These are phyloP conservation scores for Fusarium illudens DNA, from an alignment of 2,329 filamentous ascomycete genomes.

Conservation along the genomic window DNA sequence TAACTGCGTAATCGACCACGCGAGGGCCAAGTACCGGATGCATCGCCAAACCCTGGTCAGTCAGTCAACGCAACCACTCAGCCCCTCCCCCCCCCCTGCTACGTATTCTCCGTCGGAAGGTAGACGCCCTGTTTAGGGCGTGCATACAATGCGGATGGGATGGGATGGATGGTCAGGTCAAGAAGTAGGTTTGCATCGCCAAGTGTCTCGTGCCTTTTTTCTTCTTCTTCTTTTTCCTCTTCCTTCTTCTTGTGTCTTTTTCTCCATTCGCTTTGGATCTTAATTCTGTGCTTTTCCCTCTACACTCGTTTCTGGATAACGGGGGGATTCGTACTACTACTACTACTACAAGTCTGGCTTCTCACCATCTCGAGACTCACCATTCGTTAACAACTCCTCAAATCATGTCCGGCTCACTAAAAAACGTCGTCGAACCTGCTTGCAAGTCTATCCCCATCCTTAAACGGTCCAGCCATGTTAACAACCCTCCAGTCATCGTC, in stretches of 20 bases:
- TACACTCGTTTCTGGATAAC: neutral
- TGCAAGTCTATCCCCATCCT: conserved; percentile 13
- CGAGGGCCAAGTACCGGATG: neutral
- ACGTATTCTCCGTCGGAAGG: neutral
- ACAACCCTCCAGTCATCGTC: conserved; percentile 29
- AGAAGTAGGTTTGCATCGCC: neutral
- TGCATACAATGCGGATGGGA: neutral
- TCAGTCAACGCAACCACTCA: too few relatives aligned
- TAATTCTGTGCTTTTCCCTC: neutral
- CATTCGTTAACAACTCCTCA: neutral
- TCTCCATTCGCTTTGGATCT: neutral
- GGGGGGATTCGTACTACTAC: too few relatives aligned
- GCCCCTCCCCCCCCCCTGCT: neutral
- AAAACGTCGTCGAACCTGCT: conserved; percentile 24
- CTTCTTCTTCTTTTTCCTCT: neutral
- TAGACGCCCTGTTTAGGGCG: neutral
- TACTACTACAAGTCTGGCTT: neutral
- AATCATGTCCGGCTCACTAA: conserved; percentile 9
- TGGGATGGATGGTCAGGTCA: neutral
- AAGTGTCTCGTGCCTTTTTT: neutral
- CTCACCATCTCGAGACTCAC: neutral
- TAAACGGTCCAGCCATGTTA: neutral
- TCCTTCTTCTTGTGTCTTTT: neutral
- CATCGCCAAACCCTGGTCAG: neutral
- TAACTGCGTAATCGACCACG: neutral